Evolutionary conservation across 345 rosid genomes (phyloP).

Genomic region (Eucalyptus virginea): DNA sequence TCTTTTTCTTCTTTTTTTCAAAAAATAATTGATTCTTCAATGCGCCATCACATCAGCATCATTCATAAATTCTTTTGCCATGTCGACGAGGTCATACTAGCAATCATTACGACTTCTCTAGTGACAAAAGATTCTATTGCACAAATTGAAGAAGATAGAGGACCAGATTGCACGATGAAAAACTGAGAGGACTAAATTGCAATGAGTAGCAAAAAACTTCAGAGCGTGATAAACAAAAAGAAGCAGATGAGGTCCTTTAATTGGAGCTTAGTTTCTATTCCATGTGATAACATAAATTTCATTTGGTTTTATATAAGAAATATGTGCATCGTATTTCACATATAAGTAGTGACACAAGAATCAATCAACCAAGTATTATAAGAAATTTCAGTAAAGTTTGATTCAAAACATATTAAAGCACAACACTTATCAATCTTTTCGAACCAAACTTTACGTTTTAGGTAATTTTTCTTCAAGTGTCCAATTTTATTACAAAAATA

Average conservation of each 20-base stretch:
- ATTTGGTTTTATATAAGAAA: no score
- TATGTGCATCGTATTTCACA: fast-evolving
- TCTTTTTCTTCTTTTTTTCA: no score
- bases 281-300: no score
- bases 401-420: no score
- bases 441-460: no score
- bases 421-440: fast-evolving
- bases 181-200: background rate
- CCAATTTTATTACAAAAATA: no score
- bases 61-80: background rate
- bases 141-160: background rate
- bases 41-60: background rate
- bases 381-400: no score
- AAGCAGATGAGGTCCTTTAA: background rate
- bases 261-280: no score
- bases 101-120: background rate
- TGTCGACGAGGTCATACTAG: background rate
- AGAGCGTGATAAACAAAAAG: background rate
- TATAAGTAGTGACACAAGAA: fast-evolving
- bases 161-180: background rate
- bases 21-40: no score
- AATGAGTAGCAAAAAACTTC: background rate
- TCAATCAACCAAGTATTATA: no score
- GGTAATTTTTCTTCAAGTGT: fast-evolving
- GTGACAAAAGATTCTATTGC: background rate